These are phyloP conservation scores for Taphrina populina DNA, from an alignment of 1,139 yeast genomes.

Conservation along the genomic window DNA sequence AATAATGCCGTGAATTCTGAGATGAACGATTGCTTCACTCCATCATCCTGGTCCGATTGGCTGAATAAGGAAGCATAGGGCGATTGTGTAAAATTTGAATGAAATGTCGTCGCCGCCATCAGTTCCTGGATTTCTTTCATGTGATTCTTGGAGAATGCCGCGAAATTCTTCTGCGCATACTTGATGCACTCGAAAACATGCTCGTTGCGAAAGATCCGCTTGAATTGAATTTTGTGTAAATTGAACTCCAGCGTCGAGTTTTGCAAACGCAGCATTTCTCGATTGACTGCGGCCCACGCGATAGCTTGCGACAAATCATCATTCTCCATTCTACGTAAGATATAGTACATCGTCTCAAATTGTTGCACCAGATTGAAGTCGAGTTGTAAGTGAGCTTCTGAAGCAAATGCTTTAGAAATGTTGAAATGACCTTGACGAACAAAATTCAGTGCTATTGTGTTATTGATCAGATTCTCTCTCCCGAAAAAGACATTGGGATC, in stretches of 20 bases:
- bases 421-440: constrained; percentile 51
- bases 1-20: constrained; percentile 65
- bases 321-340: constrained; percentile 43
- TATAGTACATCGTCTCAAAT: constrained; percentile 47
- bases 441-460: constrained; percentile 51
- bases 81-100: constrained; percentile 46
- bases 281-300: constrained; percentile 47
- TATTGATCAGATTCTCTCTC: constrained; percentile 23
- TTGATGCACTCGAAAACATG: constrained; percentile 49
- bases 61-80: constrained; percentile 47
- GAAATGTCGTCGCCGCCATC: constrained; percentile 53
- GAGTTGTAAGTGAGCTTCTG: constrained; percentile 45
- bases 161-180: constrained; percentile 58
- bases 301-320: constrained; percentile 48
- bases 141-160: constrained; percentile 48
- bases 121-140: constrained; percentile 56
- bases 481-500: constrained; percentile 36
- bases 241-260: constrained; percentile 58
- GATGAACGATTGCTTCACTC: constrained; percentile 57
- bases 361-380: constrained; percentile 44
- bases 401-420: constrained; percentile 44
- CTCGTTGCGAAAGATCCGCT: constrained; percentile 43
- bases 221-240: constrained; percentile 62
- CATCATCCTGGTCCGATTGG: constrained; percentile 46
- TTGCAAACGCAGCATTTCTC: constrained; percentile 41